A percentile compares a stretch with the other conserved stretches of the same genome.
phyloP scores from a whole-genome alignment of 2,329 filamentous ascomycete genomes.

The Endocalyx cinctus region DNA sequence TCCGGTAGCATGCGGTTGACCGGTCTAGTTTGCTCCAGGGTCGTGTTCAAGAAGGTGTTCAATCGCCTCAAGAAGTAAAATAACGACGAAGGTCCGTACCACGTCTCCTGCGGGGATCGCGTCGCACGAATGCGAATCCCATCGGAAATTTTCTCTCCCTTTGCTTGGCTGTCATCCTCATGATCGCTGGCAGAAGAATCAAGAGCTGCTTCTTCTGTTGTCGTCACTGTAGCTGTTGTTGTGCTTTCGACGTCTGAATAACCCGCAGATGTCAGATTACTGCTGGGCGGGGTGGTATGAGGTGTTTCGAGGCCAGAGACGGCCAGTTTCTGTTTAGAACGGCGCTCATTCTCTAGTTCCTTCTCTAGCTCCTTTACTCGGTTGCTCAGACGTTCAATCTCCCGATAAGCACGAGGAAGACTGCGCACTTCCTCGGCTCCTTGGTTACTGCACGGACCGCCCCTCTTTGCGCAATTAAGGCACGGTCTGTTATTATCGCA shows the following conservation, averaged over 20 bases:
- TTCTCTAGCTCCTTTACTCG: slow-evolving; percentile 27
- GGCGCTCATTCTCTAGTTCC: slow-evolving; percentile 15
- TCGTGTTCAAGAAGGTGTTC: slow-evolving; percentile 29
- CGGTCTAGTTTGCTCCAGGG: slow-evolving; percentile 27
- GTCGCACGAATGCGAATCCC: too few relatives aligned
- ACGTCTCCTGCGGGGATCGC: slow-evolving; percentile 29
- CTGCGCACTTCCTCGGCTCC: slow-evolving; percentile 26
- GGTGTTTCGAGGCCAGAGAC: not conserved
- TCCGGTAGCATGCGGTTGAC: slow-evolving; percentile 27
- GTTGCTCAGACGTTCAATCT: slow-evolving; percentile 32
- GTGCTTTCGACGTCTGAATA: slow-evolving; percentile 9
- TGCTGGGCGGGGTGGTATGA: slow-evolving; percentile 4
- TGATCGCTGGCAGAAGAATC: slow-evolving; percentile 12
- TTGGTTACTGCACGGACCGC: slow-evolving; percentile 30
- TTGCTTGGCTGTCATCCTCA: too few relatives aligned
- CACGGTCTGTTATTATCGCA: too few relatives aligned
- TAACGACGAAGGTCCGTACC: slow-evolving; percentile 38
- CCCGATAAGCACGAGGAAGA: slow-evolving; percentile 25
- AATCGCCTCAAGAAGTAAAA: slow-evolving; percentile 38
- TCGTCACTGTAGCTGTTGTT: too few relatives aligned
- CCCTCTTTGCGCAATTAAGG: slow-evolving; percentile 34
- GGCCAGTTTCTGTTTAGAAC: slow-evolving; percentile 3
- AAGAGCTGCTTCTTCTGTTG: too few relatives aligned
- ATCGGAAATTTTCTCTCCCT: too few relatives aligned
- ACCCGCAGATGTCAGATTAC: slow-evolving; percentile 11